These are phyloP conservation scores for Aurinia saxatilis DNA, from an alignment of 345 rosid species.

Conservation along the genomic window DNA sequence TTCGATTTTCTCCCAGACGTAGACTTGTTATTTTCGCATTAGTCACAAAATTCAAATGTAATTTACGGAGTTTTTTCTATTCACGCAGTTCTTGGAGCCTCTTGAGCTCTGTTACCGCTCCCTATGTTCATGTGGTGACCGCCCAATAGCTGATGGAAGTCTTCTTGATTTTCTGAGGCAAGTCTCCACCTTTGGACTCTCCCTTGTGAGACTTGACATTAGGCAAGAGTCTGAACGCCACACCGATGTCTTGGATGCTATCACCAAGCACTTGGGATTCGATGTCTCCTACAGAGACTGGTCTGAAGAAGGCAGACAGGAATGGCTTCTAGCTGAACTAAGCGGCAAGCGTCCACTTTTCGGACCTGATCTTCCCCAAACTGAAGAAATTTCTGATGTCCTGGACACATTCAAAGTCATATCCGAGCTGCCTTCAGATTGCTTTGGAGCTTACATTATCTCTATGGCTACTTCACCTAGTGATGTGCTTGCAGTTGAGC, in stretches of 20 bases:
- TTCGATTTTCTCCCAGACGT: not conserved
- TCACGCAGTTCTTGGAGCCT: constrained; percentile 82
- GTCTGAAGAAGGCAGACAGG: constrained; percentile 79
- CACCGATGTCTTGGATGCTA: constrained; percentile 93
- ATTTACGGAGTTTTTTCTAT: not conserved
- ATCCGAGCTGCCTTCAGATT: constrained; percentile 84
- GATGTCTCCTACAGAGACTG: constrained; percentile 89
- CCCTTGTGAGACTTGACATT: constrained; percentile 90
- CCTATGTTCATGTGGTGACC: constrained; percentile 87
- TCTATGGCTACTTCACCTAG: constrained; percentile 98
- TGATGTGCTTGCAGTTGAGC: constrained; percentile 96
- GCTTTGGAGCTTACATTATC: constrained; percentile 90
- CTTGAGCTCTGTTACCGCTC: constrained; percentile 95
- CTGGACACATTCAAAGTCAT: constrained; percentile 75
- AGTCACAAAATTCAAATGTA: not conserved
- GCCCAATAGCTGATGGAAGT: constrained; percentile 92
- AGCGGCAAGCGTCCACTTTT: constrained; percentile 87
- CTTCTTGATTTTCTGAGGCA: constrained; percentile 98
- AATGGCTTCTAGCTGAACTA: constrained; percentile 91
- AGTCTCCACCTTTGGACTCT: constrained; percentile 95
- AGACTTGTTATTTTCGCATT: not conserved
- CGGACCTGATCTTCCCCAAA: constrained; percentile 91
- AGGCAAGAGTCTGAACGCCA: constrained; percentile 97
- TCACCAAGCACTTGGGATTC: constrained; percentile 72
- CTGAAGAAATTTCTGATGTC: constrained; percentile 89